Evolutionary conservation across 495 filamentous ascomycete genomes (phyloP).

Genomic region (Podospora pseudopauciseta): DNA sequence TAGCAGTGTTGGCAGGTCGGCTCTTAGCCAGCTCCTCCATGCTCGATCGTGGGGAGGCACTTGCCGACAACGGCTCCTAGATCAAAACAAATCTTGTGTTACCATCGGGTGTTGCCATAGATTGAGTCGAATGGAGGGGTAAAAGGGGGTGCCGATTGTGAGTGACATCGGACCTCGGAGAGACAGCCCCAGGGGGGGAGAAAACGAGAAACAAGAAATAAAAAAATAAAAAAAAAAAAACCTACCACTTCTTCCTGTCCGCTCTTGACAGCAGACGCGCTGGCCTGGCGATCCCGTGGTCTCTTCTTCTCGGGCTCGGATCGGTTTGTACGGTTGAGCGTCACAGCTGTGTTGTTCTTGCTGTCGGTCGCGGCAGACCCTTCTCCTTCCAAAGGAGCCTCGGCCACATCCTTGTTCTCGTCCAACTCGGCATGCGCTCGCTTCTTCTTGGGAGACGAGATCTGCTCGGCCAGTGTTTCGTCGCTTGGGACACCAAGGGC

Average conservation of each 20-base stretch:
- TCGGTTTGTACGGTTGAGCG: conserved; percentile 39
- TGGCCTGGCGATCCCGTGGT: conserved; percentile 39
- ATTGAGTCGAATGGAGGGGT: background rate
- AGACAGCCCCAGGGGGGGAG: background rate
- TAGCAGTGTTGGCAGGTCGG: background rate
- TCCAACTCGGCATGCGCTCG: conserved; percentile 52
- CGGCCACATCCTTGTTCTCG: conserved; percentile 35
- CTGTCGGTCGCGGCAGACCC: conserved; percentile 19
- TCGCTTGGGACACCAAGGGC: conserved; percentile 29
- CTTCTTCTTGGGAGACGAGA: conserved; percentile 57
- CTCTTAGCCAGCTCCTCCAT: conserved; percentile 14
- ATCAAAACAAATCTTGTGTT: conserved; percentile 13
- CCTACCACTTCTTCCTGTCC: conserved; percentile 28
- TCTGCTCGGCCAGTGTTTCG: conserved; percentile 41
- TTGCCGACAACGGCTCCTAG: conserved; percentile 21
- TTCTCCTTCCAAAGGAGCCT: conserved; percentile 38
- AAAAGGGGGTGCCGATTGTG: background rate
- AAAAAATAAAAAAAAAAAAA: background rate
- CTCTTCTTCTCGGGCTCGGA: conserved; percentile 57
- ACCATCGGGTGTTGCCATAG: conserved; percentile 2
- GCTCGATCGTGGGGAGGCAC: conserved; percentile 24
- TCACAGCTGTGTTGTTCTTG: conserved; percentile 20
- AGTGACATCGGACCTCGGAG: background rate
- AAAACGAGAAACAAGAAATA: background rate
- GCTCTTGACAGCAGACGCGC: conserved; percentile 17